Conservation (phyloP, 345 rosid species). For the Anastatica hierochuntica region DNA sequence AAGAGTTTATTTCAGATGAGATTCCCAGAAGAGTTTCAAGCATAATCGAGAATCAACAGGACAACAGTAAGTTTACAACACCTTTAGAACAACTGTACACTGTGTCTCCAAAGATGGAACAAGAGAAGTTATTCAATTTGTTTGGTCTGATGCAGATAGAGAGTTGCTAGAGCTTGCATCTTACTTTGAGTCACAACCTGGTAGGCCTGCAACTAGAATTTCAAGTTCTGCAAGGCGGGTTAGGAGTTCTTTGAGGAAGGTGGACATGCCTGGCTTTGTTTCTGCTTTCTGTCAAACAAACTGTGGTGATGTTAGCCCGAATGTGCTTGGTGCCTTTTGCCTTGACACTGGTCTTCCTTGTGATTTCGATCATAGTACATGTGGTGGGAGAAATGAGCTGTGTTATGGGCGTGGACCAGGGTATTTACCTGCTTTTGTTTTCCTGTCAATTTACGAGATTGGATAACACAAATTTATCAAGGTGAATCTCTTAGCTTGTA, state of each 20-base stretch:
- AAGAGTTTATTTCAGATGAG: conserved; percentile 33
- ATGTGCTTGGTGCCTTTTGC: conserved; percentile 94
- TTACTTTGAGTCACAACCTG: conserved; percentile 67
- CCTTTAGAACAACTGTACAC: background rate
- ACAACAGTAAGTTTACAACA: conserved; percentile 41
- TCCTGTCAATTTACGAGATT: background rate
- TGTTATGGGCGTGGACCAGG: conserved; percentile 99
- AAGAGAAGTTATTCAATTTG: background rate
- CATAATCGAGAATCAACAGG: conserved; percentile 35
- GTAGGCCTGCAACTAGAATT: conserved; percentile 51
- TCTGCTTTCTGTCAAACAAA: conserved; percentile 96
- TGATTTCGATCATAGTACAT: conserved; percentile 98
- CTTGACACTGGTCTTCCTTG: conserved; percentile 81
- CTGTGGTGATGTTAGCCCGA: conserved; percentile 99
- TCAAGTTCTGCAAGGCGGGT: conserved; percentile 70
- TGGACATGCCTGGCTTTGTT: conserved; percentile 77
- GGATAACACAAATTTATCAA: background rate
- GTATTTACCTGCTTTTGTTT: conserved; percentile 32
- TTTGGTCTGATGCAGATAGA: conserved; percentile 40
- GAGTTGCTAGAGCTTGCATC: conserved; percentile 91
- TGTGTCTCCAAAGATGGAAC: conserved; percentile 3
- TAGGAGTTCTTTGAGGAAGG: conserved; percentile 65
- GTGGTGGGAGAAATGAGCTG: conserved; percentile 82
- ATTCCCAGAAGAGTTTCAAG: conserved; percentile 67
- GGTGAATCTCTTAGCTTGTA: conserved; percentile 1